A percentile compares a stretch with the other conserved stretches of the same genome.
Conservation (phyloP, 2,329 filamentous ascomycete species). For the Blastomyces percursus region DNA sequence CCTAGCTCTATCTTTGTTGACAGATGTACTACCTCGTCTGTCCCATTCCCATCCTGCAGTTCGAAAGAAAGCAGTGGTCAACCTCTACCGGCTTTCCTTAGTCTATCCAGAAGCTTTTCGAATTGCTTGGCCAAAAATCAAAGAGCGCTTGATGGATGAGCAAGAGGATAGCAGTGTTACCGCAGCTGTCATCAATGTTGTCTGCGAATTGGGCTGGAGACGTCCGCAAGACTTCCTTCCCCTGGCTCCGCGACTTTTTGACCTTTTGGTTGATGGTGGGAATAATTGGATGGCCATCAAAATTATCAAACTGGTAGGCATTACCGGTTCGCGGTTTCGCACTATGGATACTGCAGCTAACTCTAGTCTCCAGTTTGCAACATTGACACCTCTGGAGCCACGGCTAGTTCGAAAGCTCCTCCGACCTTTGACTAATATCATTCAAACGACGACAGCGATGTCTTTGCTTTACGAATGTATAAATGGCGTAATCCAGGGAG, state of each 20-base stretch:
- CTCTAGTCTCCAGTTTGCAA: conserved; percentile 61
- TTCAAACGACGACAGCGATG: conserved; percentile 92
- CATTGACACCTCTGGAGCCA: conserved; percentile 82
- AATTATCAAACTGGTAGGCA: conserved; percentile 78
- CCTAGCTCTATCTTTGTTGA: conserved; percentile 76
- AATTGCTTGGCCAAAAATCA: conserved; percentile 94
- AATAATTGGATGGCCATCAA: conserved; percentile 99
- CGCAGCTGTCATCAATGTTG: conserved; percentile 89
- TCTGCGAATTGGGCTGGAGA: conserved; percentile 91
- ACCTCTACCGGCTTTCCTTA: conserved; percentile 80
- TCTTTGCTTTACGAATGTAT: conserved; percentile 98
- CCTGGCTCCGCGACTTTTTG: conserved; percentile 80
- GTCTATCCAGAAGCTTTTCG: conserved; percentile 94
- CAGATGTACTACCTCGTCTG: conserved; percentile 75
- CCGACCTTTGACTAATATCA: conserved; percentile 82
- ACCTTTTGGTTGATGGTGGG: conserved; percentile 76
- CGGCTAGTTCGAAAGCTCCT: conserved; percentile 82
- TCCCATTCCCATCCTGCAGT: conserved; percentile 76
- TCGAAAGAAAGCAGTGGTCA: conserved; percentile 92
- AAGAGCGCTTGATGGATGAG: conserved; percentile 82
- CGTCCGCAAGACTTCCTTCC: conserved; percentile 88
- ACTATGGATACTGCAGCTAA: conserved; percentile 15
- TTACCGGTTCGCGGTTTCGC: background rate
- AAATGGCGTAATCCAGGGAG: conserved; percentile 94
- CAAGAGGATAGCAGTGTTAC: conserved; percentile 87